Percentiles rank a stretch among this genome's conserved stretches.
phyloP scores from a whole-genome alignment of 2,329 filamentous ascomycete genomes.

The Fusarium sacchari region DNA sequence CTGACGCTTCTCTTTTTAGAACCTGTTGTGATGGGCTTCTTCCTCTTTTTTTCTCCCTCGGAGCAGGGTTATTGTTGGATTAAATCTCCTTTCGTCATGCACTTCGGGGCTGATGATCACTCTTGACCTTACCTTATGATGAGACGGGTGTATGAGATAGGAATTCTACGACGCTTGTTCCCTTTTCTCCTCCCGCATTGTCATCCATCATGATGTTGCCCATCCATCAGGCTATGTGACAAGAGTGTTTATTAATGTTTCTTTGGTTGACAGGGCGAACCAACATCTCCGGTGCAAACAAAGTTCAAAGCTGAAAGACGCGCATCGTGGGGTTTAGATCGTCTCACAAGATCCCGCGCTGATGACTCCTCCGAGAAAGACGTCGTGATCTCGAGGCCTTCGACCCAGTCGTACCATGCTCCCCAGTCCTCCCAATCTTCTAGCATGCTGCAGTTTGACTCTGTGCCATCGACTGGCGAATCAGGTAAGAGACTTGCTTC shows the following conservation, averaged over 20 bases:
- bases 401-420: constrained; percentile 35
- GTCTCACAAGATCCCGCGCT: constrained; percentile 48
- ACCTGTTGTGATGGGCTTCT: constrained; percentile 44
- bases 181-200: constrained; percentile 39
- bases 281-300: constrained; percentile 47
- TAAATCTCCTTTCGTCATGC: constrained; percentile 45
- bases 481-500: constrained; percentile 38
- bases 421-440: constrained; percentile 38
- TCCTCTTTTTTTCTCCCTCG: constrained; percentile 37
- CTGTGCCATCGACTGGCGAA: constrained; percentile 32
- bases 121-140: constrained; percentile 49
- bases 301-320: constrained; percentile 54
- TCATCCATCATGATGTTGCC: constrained; percentile 40
- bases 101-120: constrained; percentile 45
- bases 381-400: constrained; percentile 27
- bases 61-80: constrained; percentile 44
- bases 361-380: constrained; percentile 36
- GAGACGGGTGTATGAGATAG: constrained; percentile 53
- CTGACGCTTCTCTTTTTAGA: constrained; percentile 58
- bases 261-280: constrained; percentile 51
- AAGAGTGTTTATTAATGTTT: constrained; percentile 51
- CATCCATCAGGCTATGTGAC: constrained; percentile 43
- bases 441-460: constrained; percentile 33
- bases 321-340: constrained; percentile 56
- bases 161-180: constrained; percentile 53